Conservation (phyloP, 352 stramenopile genomes). For the Globisporangium canariense region DNA sequence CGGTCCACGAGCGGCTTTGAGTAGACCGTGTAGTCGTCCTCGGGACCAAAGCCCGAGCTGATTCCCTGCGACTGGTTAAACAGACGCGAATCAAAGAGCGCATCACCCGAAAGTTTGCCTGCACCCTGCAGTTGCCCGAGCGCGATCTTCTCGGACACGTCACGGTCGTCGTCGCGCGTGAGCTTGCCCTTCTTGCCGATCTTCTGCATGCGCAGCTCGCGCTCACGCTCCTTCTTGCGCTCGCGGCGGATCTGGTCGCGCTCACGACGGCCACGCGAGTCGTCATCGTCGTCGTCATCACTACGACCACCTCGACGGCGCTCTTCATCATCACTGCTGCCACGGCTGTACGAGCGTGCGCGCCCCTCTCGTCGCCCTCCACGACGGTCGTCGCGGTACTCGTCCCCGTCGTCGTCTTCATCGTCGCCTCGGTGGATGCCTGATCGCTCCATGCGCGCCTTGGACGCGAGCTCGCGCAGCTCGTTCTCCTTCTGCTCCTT, state of each 20-base stretch:
- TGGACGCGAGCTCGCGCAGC: constrained; percentile 91
- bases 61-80: constrained; percentile 98
- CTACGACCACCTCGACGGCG: constrained; percentile 25
- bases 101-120: constrained; percentile 76
- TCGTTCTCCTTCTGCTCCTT: constrained; percentile 96
- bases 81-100: constrained; percentile 95
- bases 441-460: constrained; percentile 91
- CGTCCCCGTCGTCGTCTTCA: constrained; percentile 32
- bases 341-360: constrained; percentile 16
- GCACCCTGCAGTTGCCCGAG: constrained; percentile 93
- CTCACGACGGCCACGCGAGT: constrained; percentile 30
- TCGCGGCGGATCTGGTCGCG: constrained; percentile 88
- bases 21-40: constrained; percentile 99
- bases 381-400: constrained; percentile 20
- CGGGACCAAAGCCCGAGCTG: constrained; percentile 93
- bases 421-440: constrained; percentile 43
- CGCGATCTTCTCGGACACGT: constrained; percentile 99
- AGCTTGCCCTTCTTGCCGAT: constrained; percentile 88
- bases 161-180: constrained; percentile 93
- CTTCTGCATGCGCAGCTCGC: constrained; percentile 95
- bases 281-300: constrained; percentile 71
- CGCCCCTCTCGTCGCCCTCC: constrained; percentile 16
- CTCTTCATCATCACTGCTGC: constrained; percentile 15
- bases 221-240: constrained; percentile 94
- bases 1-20: constrained; percentile 95